These are phyloP conservation scores for Yamadazyma atlantica DNA, from an alignment of 1,139 yeast species.

Conservation along the genomic window DNA sequence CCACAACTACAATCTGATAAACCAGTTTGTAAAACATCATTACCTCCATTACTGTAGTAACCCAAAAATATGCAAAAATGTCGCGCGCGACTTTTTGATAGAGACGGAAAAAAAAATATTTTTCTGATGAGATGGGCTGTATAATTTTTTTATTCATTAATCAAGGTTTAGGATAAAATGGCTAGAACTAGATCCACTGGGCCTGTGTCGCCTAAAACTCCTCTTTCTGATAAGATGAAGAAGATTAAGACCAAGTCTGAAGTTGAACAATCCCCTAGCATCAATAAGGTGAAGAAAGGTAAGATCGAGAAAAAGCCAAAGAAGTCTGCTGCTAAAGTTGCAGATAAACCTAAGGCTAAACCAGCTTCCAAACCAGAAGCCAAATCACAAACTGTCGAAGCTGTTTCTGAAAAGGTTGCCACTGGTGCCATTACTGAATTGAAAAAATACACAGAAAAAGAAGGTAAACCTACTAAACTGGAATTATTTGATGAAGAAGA, in stretches of 20 bases:
- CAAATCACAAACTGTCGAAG: constrained; percentile 11
- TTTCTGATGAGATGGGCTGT: constrained; percentile 17
- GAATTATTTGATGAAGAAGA: constrained; percentile 51
- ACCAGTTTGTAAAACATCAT: constrained; percentile 13
- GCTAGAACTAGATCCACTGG: constrained; percentile 35
- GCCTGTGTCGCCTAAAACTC: constrained; percentile 22
- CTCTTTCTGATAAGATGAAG: constrained; percentile 18
- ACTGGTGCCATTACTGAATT: constrained; percentile 54
- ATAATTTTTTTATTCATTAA: constrained; percentile 8
- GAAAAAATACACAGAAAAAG: constrained; percentile 36
- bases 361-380: constrained; percentile 2
- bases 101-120: neutral
- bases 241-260: constrained; percentile 18
- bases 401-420: constrained; percentile 22
- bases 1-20: constrained; percentile 2
- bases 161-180: constrained; percentile 15
- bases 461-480: constrained; percentile 28
- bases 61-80: neutral
- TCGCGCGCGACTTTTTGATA: constrained; percentile 7
- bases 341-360: constrained; percentile 5
- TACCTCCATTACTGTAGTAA: constrained; percentile 11
- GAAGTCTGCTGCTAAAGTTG: constrained; percentile 3
- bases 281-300: constrained; percentile 15
- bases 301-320: constrained; percentile 13
- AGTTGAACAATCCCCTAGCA: constrained; percentile 22